phyloP scores from a whole-genome alignment of 2,329 filamentous ascomycete genomes.

The Fusarium goolgardi region DNA sequence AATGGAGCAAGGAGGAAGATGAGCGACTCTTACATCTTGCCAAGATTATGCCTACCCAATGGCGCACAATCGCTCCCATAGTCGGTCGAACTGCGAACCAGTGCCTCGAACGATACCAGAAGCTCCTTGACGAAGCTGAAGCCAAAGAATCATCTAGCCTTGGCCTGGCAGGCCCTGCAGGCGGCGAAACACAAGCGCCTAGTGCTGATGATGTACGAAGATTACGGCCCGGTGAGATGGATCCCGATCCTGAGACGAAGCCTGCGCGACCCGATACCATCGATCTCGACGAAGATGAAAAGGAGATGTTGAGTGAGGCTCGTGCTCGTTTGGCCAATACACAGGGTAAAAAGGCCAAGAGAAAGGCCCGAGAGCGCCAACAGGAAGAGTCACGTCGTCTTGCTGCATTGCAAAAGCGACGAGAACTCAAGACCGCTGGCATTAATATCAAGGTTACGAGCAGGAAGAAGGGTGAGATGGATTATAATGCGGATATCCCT shows the following conservation, averaged over 20 bases:
- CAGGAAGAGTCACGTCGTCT: constrained; percentile 93
- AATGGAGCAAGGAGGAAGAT: constrained; percentile 99
- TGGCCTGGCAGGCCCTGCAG: constrained; percentile 84
- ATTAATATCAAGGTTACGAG: constrained; percentile 98
- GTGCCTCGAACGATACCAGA: constrained; percentile 96
- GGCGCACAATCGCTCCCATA: constrained; percentile 97
- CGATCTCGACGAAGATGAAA: constrained; percentile 98
- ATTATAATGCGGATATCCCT: constrained; percentile 98
- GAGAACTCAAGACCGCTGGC: constrained; percentile 95
- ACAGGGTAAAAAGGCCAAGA: constrained; percentile 98
- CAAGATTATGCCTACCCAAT: constrained; percentile 99
- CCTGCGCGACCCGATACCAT: constrained; percentile 96
- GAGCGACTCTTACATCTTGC: constrained; percentile 96
- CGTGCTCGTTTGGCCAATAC: constrained; percentile 96
- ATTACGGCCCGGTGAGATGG: constrained; percentile 90
- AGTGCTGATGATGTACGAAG: constrained; percentile 92
- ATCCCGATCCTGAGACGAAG: constrained; percentile 97
- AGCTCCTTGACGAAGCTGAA: constrained; percentile 94
- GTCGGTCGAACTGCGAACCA: constrained; percentile 97
- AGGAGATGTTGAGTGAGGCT: constrained; percentile 99
- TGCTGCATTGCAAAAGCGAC: constrained; percentile 91
- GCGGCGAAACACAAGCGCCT: constrained; percentile 87
- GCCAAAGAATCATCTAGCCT: constrained; percentile 86
- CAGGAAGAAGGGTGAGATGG: constrained; percentile 96
- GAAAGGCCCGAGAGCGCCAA: constrained; percentile 94